Evolutionary conservation across 2,329 filamentous ascomycete genomes (phyloP).

Genomic region (Diplocarpon mali): DNA sequence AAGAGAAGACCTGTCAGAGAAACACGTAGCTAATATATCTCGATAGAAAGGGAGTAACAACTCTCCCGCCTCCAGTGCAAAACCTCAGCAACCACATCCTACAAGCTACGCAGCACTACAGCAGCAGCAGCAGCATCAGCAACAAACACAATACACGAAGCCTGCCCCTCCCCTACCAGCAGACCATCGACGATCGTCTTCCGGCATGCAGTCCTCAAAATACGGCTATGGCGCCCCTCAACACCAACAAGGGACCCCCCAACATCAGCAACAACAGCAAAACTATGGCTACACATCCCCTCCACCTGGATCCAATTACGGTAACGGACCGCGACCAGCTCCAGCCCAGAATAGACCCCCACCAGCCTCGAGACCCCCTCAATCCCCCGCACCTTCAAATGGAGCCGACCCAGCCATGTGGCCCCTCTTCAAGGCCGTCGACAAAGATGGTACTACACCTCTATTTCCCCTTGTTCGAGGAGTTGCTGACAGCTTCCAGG

Average conservation of each 20-base stretch:
- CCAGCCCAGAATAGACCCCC: slow-evolving; percentile 34
- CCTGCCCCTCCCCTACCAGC: slow-evolving; percentile 24
- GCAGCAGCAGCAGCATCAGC: slow-evolving; percentile 22
- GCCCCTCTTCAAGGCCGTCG: slow-evolving; percentile 81
- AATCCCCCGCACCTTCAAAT: slow-evolving; percentile 45
- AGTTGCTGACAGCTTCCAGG: slow-evolving; percentile 32
- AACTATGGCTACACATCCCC: slow-evolving; percentile 33
- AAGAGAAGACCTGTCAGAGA: background rate
- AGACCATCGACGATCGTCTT: slow-evolving; percentile 12
- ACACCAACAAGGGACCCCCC: background rate
- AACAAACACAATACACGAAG: slow-evolving; percentile 20
- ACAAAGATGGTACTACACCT: slow-evolving; percentile 55
- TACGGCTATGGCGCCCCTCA: slow-evolving; percentile 21
- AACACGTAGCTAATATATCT: slow-evolving; percentile 3
- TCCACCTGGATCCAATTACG: slow-evolving; percentile 29
- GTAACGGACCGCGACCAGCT: slow-evolving; percentile 23
- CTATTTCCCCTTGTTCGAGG: background rate
- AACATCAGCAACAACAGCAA: slow-evolving; percentile 17
- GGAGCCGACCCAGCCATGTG: slow-evolving; percentile 63
- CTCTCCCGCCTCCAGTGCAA: slow-evolving; percentile 17
- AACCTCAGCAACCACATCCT: slow-evolving; percentile 29
- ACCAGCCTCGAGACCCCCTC: slow-evolving; percentile 52
- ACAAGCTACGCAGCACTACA: slow-evolving; percentile 15
- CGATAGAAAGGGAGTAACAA: slow-evolving; percentile 9
- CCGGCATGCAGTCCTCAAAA: slow-evolving; percentile 18